A percentile compares a stretch with the other conserved stretches of the same genome.
Evolutionary conservation across 306 rosid genomes (phyloP).

Genomic region (Trifolium pratense): DNA sequence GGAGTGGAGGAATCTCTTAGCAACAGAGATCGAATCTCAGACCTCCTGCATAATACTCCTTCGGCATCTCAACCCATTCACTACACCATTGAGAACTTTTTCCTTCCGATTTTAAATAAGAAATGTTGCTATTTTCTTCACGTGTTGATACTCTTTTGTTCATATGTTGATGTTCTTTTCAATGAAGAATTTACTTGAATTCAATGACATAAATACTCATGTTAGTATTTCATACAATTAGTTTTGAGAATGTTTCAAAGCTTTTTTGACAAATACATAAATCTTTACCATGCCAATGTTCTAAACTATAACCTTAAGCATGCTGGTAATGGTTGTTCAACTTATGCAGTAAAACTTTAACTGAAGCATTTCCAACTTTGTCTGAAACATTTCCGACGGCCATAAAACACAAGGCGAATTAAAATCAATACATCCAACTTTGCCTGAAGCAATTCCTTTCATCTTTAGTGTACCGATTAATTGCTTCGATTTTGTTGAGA

Average conservation of each 20-base stretch:
- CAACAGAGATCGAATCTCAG: not conserved
- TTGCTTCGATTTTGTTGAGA: not conserved
- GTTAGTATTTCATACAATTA: too few relatives aligned
- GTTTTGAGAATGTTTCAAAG: not conserved
- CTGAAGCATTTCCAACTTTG: conserved; percentile 33
- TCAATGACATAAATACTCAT: too few relatives aligned
- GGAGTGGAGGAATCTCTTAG: not conserved
- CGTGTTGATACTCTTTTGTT: not conserved
- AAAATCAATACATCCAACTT: too few relatives aligned
- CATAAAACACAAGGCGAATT: too few relatives aligned
- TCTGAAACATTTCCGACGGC: too few relatives aligned
- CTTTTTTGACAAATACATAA: not conserved
- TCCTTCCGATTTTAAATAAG: not conserved
- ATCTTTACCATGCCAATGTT: not conserved
- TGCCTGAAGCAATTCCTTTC: not conserved
- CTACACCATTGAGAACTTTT: not conserved
- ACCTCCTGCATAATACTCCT: not conserved
- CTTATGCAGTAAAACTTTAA: conserved; percentile 52
- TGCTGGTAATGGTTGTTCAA: conserved; percentile 42
- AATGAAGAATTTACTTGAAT: too few relatives aligned
- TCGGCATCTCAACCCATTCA: not conserved
- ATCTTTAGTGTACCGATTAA: not conserved
- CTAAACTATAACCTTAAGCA: conserved; percentile 34
- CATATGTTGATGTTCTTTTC: too few relatives aligned
- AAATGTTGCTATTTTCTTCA: not conserved